Evolutionary conservation across 805 yeast genomes (phyloP).

Genomic region (Kodamaea neixiangensis): DNA sequence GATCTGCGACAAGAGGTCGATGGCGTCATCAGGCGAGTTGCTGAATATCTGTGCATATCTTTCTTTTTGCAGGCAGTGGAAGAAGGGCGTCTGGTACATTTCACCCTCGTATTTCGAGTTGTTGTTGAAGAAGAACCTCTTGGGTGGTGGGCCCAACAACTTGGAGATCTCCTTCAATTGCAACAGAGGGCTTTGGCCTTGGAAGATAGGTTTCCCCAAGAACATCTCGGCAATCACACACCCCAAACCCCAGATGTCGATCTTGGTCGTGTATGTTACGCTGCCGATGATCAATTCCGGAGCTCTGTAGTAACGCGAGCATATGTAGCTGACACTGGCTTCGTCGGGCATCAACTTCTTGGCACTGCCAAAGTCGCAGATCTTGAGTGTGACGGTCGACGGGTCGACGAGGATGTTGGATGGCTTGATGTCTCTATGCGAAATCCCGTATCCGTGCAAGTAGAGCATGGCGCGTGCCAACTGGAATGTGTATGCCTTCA

Average conservation of each 20-base stretch:
- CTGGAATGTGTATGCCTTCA: conserved; percentile 77
- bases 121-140: conserved; percentile 67
- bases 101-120: conserved; percentile 79
- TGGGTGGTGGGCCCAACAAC: conserved; percentile 82
- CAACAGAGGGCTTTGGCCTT: conserved; percentile 85
- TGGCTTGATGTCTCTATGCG: conserved; percentile 85
- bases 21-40: conserved; percentile 79
- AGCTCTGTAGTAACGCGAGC: conserved; percentile 93
- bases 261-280: conserved; percentile 81
- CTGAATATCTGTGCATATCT: conserved; percentile 50
- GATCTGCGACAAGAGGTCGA: conserved; percentile 78
- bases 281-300: conserved; percentile 95
- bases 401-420: conserved; percentile 81
- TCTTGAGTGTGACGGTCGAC: conserved; percentile 60
- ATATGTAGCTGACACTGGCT: conserved; percentile 92
- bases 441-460: conserved; percentile 75
- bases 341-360: conserved; percentile 75
- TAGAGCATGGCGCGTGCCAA: conserved; percentile 82
- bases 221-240: conserved; percentile 95
- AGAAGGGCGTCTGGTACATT: conserved; percentile 64
- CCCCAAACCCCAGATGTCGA: conserved; percentile 97
- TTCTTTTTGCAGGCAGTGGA: conserved; percentile 54
- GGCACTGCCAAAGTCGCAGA: conserved; percentile 87
- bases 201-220: conserved; percentile 91
- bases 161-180: conserved; percentile 91